phyloP scores from a whole-genome alignment of 1,139 yeast species.

The Scheffersomyces insectosa region DNA sequence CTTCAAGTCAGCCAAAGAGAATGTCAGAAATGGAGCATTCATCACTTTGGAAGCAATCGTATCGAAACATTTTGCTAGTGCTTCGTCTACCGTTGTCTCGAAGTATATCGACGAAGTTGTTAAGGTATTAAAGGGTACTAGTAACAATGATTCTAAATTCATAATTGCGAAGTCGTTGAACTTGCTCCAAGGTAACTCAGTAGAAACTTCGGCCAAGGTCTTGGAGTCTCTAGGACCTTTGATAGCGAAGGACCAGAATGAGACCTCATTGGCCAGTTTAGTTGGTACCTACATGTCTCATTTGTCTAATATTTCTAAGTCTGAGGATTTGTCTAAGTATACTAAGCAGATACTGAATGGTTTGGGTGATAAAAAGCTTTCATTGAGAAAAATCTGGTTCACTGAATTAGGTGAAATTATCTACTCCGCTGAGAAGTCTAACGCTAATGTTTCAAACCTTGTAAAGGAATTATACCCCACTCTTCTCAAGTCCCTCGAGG shows the following conservation, averaged over 20 bases:
- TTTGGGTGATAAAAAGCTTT: slow-evolving; percentile 61
- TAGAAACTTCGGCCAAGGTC: slow-evolving; percentile 26
- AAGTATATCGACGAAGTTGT: slow-evolving; percentile 51
- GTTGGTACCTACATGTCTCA: slow-evolving; percentile 53
- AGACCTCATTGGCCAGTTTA: slow-evolving; percentile 53
- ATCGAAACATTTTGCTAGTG: slow-evolving; percentile 13
- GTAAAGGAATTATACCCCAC: slow-evolving; percentile 26
- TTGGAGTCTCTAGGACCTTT: slow-evolving; percentile 49
- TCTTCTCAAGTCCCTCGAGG: slow-evolving; percentile 39
- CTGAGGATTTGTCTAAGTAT: slow-evolving; percentile 11
- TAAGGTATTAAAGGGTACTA: slow-evolving; percentile 57
- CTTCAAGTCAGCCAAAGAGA: slow-evolving; percentile 70
- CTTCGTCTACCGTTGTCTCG: slow-evolving; percentile 16
- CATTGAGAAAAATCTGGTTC: slow-evolving; percentile 70
- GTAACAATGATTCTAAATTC: slow-evolving; percentile 69
- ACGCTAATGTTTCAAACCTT: slow-evolving; percentile 9
- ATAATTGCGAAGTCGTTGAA: slow-evolving; percentile 18
- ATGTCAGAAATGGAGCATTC: slow-evolving; percentile 56
- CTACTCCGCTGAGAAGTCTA: slow-evolving; percentile 3
- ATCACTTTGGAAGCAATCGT: slow-evolving; percentile 36
- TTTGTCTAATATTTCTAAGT: slow-evolving; percentile 14
- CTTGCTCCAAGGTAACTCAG: slow-evolving; percentile 7
- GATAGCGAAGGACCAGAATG: slow-evolving; percentile 75
- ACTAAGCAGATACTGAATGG: slow-evolving; percentile 52
- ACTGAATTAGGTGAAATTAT: slow-evolving; percentile 43